Base-by-base conservation (phyloP, 805 yeast genomes). In the Cyberlindnera mrakii region DNA sequence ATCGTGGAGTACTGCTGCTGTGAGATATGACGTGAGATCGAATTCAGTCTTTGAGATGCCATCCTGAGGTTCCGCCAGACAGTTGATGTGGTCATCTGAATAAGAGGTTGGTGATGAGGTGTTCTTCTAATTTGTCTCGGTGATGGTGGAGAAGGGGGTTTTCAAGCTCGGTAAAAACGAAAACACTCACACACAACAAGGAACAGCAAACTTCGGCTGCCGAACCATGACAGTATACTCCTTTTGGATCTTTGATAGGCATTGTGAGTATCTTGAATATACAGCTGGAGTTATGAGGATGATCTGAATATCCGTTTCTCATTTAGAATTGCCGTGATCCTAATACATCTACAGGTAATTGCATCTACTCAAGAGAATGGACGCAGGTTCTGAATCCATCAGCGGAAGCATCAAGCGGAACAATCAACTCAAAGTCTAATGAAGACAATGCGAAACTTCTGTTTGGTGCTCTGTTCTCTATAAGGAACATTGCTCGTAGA, bases 161-260 rank as follows among this genome's bases (percentile, higher is more conserved):
- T 23, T 23, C 27, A 10, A 23, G 27, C 27, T 23, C 27, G 27
- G 27, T 23, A 6, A 23, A 23, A 23, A 10, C 11, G 9, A 23
- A 23, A 23, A 6, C 27, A 23, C 27, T 23, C 27, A 9, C 10
- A 5, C 27, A 10, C 11, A 23, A 23, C 27, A 5, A 11, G 10
- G 27, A 9, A 23, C 27, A 23, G 3, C 23, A 19, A 23, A 23
- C 27, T 23, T 23, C 27, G 27, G 9, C 23, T 19, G 13, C 10
- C 23, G 17, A 10, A 43, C 7, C 11, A 78, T 79, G 85, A 76
- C 85, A 33, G 79, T 89, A 37, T 82, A 82, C 66, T 85, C 96
- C 10, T 84, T 90, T 58, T 86, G 89, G 85, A 77, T 91, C 43
- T 91, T 84, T 59, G 97, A 91, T 61, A 75, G 93, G 59, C 97